Percentiles rank a stretch among this genome's conserved stretches.
Evolutionary conservation across 768 basidiomycete species (phyloP).

Genomic region (Paxillus ammoniavirescens): DNA sequence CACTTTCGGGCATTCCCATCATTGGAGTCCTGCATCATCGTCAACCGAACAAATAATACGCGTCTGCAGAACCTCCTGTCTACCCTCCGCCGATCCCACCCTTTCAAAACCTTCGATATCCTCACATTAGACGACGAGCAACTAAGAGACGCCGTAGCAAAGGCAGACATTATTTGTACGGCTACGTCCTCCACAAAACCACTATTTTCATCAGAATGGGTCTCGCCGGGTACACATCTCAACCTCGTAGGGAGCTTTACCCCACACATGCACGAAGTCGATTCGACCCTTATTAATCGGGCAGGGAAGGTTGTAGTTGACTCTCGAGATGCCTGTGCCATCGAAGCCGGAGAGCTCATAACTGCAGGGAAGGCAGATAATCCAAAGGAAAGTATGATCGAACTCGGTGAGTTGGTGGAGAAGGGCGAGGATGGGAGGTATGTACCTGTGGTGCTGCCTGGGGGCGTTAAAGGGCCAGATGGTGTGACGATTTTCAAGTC

Average conservation of each 20-base stretch:
- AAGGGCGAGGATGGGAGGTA: conserved; percentile 6
- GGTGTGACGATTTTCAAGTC: conserved; percentile 83
- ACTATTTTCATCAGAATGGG: conserved; percentile 67
- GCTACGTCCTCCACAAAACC: conserved; percentile 72
- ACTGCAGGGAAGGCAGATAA: conserved; percentile 39
- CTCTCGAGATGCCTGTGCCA: conserved; percentile 63
- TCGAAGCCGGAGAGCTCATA: conserved; percentile 84
- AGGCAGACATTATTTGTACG: conserved; percentile 55
- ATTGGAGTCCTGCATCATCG: conserved; percentile 51
- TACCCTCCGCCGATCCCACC: conserved; percentile 27
- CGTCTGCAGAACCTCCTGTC: conserved; percentile 43
- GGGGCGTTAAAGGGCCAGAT: conserved; percentile 27
- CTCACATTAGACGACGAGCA: conserved; percentile 7
- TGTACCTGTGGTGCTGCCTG: conserved; percentile 11
- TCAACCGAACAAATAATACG: conserved; percentile 57
- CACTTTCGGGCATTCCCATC: conserved; percentile 57
- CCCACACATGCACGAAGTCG: conserved; percentile 78
- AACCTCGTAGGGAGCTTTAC: conserved; percentile 83
- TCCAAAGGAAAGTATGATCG: conserved; percentile 43
- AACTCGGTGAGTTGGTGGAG: conserved; percentile 65
- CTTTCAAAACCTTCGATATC: conserved; percentile 17
- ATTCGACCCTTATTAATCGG: conserved; percentile 51
- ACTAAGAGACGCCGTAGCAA: conserved; percentile 12
- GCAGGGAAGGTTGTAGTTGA: conserved; percentile 69
- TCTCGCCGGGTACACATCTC: conserved; percentile 62